A percentile compares a stretch with the other conserved stretches of the same genome.
Conservation (phyloP, 2,329 filamentous ascomycete genomes). For the Cladorrhinum sp. region DNA sequence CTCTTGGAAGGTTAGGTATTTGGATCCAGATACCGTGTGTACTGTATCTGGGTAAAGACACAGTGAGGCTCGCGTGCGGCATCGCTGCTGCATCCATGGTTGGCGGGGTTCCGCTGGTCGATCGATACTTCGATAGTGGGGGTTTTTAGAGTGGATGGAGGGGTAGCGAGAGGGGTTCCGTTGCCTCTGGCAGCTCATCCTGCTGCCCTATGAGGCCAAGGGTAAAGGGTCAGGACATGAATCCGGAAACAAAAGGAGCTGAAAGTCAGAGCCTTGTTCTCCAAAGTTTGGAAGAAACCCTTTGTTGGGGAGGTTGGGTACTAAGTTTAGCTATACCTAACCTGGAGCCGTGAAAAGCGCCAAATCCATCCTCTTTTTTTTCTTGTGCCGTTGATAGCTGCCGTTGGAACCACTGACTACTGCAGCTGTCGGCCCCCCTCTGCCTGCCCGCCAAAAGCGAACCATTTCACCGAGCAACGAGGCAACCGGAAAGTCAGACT, state of each 20-base stretch:
- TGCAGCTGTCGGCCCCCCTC: not conserved
- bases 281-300: not conserved
- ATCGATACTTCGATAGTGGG: not conserved
- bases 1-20: too few relatives aligned
- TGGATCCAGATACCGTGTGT: too few relatives aligned
- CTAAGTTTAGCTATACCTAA: not conserved
- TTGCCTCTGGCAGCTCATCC: not conserved
- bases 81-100: not conserved
- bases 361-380: not conserved
- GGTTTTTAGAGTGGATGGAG: not conserved
- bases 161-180: not conserved
- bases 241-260: not conserved
- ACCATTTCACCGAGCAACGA: not conserved
- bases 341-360: not conserved
- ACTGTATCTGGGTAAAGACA: not conserved
- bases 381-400: not conserved
- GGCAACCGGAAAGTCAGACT: not conserved
- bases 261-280: not conserved
- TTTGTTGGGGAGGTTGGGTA: not conserved
- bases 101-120: not conserved
- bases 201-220: constrained; percentile 3
- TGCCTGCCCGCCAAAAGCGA: not conserved
- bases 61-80: constrained; percentile 2
- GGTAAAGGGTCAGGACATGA: not conserved
- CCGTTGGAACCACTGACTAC: not conserved